Evolutionary conservation across 2,329 filamentous ascomycete species (phyloP), one percentile per base, ranked within the genome.

Genomic region (Septoria linicola): DNA sequence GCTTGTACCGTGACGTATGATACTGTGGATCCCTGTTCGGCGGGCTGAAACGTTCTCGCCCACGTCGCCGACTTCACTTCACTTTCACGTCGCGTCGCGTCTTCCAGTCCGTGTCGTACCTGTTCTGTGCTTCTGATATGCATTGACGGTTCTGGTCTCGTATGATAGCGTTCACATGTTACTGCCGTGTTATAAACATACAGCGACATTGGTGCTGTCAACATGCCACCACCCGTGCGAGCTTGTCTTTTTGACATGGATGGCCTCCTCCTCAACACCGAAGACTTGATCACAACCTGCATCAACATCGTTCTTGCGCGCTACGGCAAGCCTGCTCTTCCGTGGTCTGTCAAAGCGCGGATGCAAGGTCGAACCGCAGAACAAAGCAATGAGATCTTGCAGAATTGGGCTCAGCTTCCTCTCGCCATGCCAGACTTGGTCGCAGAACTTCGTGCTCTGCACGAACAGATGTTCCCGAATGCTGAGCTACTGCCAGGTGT

Each of bases 231-330:
- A 13, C 83, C 85, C 37, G 78, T 96, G 49, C 81, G 89, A 63
- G 91, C 91, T 59, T 96, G 89, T 71, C 83, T 97, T 57, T 96
- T 97, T 69, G 91, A 96, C 76, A 95, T 96, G 89, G 91, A 97
- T 70, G 92, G 92, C 51, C 84, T 96, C 30, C 82, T 97, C n/a
- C 86, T 96, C 66, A 84, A 96, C 72, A 90, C 88, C 16, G 92
- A 96, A 75, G 91, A 96, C 64, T 74, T 82, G 44, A 96, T 96
- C 76, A 91, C 88, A 0, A 66, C 79, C 14, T 86, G 87, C 70
- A 85, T 89, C 57, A 96, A 96, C 72, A 76, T 82, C 16, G 80
- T 96, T 27, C 84, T 96, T 35, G 76, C 78, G 49, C 83, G 85
- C 65, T 88, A 92, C 69, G 80, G 78, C 64, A 83, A 82, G 42